These are phyloP conservation scores for Syncephalastrum contaminatum DNA, from an alignment of 371 early-diverging fungal species.

Conservation along the genomic window DNA sequence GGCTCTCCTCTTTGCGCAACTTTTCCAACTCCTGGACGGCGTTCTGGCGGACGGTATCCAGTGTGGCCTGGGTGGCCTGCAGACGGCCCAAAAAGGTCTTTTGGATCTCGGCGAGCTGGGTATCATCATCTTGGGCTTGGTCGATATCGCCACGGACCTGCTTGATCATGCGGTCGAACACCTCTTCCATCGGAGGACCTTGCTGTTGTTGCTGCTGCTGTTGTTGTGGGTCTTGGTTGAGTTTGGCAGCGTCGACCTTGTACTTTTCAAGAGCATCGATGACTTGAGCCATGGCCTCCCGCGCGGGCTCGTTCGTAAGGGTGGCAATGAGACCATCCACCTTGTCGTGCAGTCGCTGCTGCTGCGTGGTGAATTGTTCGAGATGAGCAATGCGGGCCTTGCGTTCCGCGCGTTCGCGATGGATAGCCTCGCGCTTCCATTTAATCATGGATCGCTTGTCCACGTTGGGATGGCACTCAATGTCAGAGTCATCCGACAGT, in stretches of 20 bases:
- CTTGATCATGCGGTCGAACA: slow-evolving; percentile 20
- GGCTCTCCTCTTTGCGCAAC: slow-evolving; percentile 62
- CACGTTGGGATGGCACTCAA: slow-evolving; percentile 95
- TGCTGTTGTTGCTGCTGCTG: slow-evolving; percentile 7
- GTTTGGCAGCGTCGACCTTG: no score
- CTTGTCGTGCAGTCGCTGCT: slow-evolving; percentile 50
- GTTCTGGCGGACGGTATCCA: slow-evolving; percentile 14
- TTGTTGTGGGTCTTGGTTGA: no score
- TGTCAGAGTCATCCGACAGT: slow-evolving; percentile 95
- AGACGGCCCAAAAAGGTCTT: slow-evolving; percentile 20
- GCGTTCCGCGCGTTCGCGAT: slow-evolving; percentile 85
- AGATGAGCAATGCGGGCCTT: slow-evolving; percentile 68
- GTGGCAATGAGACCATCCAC: slow-evolving; percentile 33
- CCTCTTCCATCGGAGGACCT: slow-evolving; percentile 10
- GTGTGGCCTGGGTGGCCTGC: slow-evolving; percentile 6
- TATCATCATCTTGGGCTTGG: slow-evolving; percentile 13
- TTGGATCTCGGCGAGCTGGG: slow-evolving; percentile 19
- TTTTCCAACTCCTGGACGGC: slow-evolving; percentile 33
- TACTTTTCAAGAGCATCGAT: slow-evolving; percentile 9
- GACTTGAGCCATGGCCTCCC: slow-evolving; percentile 27
- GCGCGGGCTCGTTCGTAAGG: slow-evolving; percentile 17
- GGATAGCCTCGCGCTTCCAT: slow-evolving; percentile 90
- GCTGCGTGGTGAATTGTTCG: slow-evolving; percentile 55
- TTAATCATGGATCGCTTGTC: slow-evolving; percentile 94
- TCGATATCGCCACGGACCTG: slow-evolving; percentile 27